phyloP scores from a whole-genome alignment of 441 rosid species.

The Euphorbia celastroides region DNA sequence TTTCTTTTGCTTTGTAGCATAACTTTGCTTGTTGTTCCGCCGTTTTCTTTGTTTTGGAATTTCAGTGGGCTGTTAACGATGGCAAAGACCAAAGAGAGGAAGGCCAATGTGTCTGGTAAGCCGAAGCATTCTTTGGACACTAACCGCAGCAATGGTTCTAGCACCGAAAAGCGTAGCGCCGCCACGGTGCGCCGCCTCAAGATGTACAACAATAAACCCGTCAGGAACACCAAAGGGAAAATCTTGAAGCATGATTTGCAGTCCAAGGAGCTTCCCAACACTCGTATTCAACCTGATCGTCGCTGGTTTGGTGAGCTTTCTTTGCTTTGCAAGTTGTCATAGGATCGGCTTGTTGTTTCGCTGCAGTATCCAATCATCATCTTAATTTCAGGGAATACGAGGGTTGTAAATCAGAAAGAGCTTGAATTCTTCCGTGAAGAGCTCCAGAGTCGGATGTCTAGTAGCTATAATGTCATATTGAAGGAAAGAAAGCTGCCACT shows the following conservation, averaged over 20 bases:
- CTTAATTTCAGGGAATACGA: constrained; percentile 51
- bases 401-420: constrained; percentile 74
- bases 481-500: constrained; percentile 77
- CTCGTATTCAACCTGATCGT: constrained; percentile 83
- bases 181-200: constrained; percentile 85
- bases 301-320: constrained; percentile 73
- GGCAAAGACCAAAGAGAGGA: constrained; percentile 64
- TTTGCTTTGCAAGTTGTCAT: background rate
- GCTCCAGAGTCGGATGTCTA: constrained; percentile 60
- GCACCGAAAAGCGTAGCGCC: constrained; percentile 30
- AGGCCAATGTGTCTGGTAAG: constrained; percentile 63
- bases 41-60: too few relatives aligned
- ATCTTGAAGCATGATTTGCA: constrained; percentile 65
- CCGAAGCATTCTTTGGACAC: constrained; percentile 87
- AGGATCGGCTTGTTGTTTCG: too few relatives aligned
- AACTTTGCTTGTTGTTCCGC: too few relatives aligned
- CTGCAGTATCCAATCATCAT: background rate
- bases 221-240: constrained; percentile 48
- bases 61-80: constrained; percentile 17
- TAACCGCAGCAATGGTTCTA: constrained; percentile 60
- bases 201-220: constrained; percentile 65
- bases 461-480: constrained; percentile 65
- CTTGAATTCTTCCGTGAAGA: constrained; percentile 78
- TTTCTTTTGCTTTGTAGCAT: too few relatives aligned
- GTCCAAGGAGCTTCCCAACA: constrained; percentile 62